These are phyloP conservation scores for Ascochyta lentis DNA, from an alignment of 2,329 filamentous ascomycete genomes.

Conservation along the genomic window DNA sequence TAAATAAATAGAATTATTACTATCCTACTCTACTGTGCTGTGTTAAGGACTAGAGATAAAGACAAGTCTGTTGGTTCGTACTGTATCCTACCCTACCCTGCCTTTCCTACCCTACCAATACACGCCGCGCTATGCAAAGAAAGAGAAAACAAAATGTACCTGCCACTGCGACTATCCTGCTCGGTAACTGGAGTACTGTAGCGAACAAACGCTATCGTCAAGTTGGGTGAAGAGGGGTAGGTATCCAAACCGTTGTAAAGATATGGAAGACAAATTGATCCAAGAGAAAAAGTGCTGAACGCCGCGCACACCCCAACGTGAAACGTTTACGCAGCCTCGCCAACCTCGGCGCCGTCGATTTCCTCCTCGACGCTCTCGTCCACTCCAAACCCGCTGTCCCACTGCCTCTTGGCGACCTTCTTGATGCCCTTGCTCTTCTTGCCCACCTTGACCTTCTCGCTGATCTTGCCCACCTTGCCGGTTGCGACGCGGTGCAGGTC, in stretches of 20 bases:
- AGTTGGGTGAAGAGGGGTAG: too few relatives aligned
- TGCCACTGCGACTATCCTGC: too few relatives aligned
- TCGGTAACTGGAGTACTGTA: too few relatives aligned
- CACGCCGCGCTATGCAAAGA: slow-evolving; percentile 18
- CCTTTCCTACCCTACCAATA: neutral
- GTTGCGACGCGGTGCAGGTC: slow-evolving; percentile 37
- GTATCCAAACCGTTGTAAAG: neutral
- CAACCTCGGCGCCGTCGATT: slow-evolving; percentile 7
- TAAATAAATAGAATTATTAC: too few relatives aligned
- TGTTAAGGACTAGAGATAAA: neutral
- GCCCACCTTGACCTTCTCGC: slow-evolving; percentile 40
- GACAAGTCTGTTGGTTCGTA: neutral
- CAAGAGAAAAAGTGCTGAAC: neutral
- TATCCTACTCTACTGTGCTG: too few relatives aligned
- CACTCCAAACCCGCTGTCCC: slow-evolving; percentile 45
- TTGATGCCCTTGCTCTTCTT: slow-evolving; percentile 40
- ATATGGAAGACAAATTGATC: slow-evolving; percentile 3
- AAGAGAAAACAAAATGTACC: neutral
- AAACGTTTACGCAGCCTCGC: slow-evolving; percentile 3
- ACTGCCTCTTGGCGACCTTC: slow-evolving; percentile 36
- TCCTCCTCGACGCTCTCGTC: slow-evolving; percentile 29
- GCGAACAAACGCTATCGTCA: too few relatives aligned
- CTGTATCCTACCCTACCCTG: neutral
- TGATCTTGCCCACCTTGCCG: slow-evolving; percentile 41
- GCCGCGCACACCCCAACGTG: too few relatives aligned